Base-by-base conservation (phyloP, 495 filamentous ascomycete genomes). In the Xylaria sp. region DNA sequence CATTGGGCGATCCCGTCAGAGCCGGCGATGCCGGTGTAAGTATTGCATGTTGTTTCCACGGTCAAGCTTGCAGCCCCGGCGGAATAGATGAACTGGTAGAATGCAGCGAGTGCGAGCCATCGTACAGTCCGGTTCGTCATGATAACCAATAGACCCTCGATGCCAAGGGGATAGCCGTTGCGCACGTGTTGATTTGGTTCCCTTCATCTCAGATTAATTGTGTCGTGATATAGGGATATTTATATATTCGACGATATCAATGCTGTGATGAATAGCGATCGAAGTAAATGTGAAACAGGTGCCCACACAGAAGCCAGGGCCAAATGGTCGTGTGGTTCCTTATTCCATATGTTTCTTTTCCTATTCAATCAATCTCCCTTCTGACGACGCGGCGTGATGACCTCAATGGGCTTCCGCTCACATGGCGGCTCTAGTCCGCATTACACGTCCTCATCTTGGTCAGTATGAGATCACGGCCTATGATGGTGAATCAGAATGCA, bases 1-100 rank as follows among this genome's bases (percentile, higher is more conserved):
- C 89, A 92, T 76, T 90, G 85, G 0, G 83, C 84, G 55, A 91
- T 77, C 24, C 88, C 88, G 50, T 74, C 67, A 24, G 68, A 26
- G 12, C 44, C 71, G 19, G 69, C 21, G 2, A 72, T 43, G 33
- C 77, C 77, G 24, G 53, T 29, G 40, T 79, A 77, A 35, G 61
- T 74, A 43, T 75, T 77, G 48, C 75, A 79, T n/a, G 26, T 40
- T 17, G 76, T 68, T 50, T 75, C 68, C 57, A 79, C 73, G 7
- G 68, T 57, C 63, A 75, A 63, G 61, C 19, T 44, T 19, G 69
- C 72, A 26, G 75, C 75, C 41, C 50, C 46, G 37, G 44, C 57
- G 35, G 71, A 64, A 58, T 35, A 58, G 31, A 50, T 63, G 31
- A 76, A 57, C 46, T 75, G 75, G 29, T 68, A 75, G 2, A 78